Conservation (phyloP, 1,139 yeast species). For the Tardiomyces depauwii region DNA sequence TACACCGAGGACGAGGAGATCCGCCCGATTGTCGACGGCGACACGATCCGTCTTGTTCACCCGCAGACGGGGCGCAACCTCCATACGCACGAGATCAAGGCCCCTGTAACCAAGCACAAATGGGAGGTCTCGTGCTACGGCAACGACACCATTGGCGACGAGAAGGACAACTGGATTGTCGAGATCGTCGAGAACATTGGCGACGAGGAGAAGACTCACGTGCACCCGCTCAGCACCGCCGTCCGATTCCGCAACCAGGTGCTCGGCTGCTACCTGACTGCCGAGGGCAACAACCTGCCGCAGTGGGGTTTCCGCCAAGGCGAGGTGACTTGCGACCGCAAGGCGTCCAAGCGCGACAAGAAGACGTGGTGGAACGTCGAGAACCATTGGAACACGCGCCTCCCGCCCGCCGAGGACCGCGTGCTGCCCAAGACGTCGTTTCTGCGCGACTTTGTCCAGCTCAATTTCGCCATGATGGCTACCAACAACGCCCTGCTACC, state of each 20-base stretch:
- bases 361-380: constrained; percentile 99
- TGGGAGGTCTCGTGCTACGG: constrained; percentile 94
- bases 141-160: constrained; percentile 74
- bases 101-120: constrained; percentile 62
- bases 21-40: constrained; percentile 59
- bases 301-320: constrained; percentile 99
- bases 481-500: constrained; percentile 95
- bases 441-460: constrained; percentile 78
- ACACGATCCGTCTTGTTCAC: constrained; percentile 68
- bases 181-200: constrained; percentile 78
- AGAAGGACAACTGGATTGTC: constrained; percentile 86
- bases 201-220: constrained; percentile 40
- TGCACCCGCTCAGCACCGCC: constrained; percentile 84
- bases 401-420: constrained; percentile 64
- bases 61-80: constrained; percentile 76
- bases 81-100: constrained; percentile 75
- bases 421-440: constrained; percentile 75
- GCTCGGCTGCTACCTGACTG: constrained; percentile 77
- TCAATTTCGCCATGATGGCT: constrained; percentile 98
- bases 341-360: constrained; percentile 74
- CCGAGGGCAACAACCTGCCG: constrained; percentile 71
- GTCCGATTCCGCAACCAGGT: constrained; percentile 62
- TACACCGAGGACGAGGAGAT: constrained; percentile 40
- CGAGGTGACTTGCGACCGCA: constrained; percentile 78
- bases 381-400: constrained; percentile 59